Percentiles rank a stretch among this genome's conserved stretches.
Conservation (phyloP, 2,329 filamentous ascomycete genomes). For the Colletotrichum caudatum region DNA sequence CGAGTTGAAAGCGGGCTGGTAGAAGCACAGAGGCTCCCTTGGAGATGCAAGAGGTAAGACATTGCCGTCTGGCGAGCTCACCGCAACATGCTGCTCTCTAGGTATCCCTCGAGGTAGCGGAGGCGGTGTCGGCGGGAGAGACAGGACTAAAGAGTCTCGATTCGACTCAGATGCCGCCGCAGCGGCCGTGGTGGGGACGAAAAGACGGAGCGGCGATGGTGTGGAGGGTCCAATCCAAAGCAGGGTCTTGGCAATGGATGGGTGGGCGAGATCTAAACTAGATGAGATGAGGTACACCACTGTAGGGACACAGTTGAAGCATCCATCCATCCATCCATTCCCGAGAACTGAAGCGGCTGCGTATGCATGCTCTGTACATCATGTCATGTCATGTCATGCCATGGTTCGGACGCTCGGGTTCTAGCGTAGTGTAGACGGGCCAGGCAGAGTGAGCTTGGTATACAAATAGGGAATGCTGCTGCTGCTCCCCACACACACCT, state of each 20-base stretch:
- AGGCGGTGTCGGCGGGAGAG: slow-evolving; percentile 9
- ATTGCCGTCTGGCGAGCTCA: slow-evolving; percentile 29
- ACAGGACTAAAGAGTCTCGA: background rate
- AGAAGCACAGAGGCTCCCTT: slow-evolving; percentile 17
- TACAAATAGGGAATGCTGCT: background rate
- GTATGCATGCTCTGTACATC: background rate
- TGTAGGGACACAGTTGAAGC: background rate
- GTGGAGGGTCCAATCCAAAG: background rate
- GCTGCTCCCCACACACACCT: slow-evolving; percentile 35
- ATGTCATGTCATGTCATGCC: background rate
- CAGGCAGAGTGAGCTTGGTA: slow-evolving; percentile 26
- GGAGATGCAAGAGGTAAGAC: slow-evolving; percentile 31
- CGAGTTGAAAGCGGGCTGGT: slow-evolving; percentile 35
- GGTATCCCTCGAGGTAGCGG: slow-evolving; percentile 1
- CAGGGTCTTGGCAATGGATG: slow-evolving; percentile 4
- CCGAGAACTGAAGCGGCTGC: slow-evolving; percentile 13
- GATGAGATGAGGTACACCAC: background rate
- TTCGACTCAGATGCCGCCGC: slow-evolving; percentile 8
- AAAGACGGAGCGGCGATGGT: slow-evolving; percentile 18
- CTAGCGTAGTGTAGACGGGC: background rate
- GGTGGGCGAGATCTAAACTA: background rate
- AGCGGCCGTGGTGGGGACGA: slow-evolving; percentile 20
- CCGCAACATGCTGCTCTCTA: slow-evolving; percentile 25
- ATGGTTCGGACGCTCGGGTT: slow-evolving; percentile 21
- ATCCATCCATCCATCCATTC: background rate